Evolutionary conservation across 2,329 filamentous ascomycete genomes (phyloP).

Genomic region (Periconia sp.): DNA sequence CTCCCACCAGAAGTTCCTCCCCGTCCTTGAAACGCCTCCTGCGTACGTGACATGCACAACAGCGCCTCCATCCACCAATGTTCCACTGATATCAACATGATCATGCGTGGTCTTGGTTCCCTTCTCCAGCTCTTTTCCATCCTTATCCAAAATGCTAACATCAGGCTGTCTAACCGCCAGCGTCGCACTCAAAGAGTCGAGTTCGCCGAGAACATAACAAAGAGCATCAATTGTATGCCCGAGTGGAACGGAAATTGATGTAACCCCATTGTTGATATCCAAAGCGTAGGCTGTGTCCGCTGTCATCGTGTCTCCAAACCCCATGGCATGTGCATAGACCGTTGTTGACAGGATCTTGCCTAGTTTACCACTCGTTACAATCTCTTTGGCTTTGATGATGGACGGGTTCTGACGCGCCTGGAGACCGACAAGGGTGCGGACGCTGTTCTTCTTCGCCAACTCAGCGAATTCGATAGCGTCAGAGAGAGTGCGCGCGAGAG

Average conservation of each 20-base stretch:
- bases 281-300: constrained; percentile 55
- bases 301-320: constrained; percentile 23
- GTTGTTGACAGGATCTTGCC: constrained; percentile 50
- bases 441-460: constrained; percentile 49
- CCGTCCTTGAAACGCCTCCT: constrained; percentile 23
- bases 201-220: constrained; percentile 36
- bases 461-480: constrained; percentile 52
- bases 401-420: constrained; percentile 53
- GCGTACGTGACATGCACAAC: constrained; percentile 32
- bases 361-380: constrained; percentile 51
- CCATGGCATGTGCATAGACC: constrained; percentile 33
- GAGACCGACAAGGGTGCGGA: constrained; percentile 55
- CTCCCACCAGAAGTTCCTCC: constrained; percentile 42
- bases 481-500: constrained; percentile 48
- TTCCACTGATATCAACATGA: constrained; percentile 29
- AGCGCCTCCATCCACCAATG: constrained; percentile 28
- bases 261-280: constrained; percentile 48
- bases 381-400: constrained; percentile 49
- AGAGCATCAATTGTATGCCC: constrained; percentile 42
- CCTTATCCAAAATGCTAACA: constrained; percentile 22
- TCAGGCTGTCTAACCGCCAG: constrained; percentile 30
- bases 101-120: constrained; percentile 36
- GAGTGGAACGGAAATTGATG: constrained; percentile 43
- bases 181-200: constrained; percentile 31
- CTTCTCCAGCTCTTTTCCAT: constrained; percentile 22